Evolutionary conservation across 2,329 filamentous ascomycete species (phyloP).

Genomic region (Fusarium luffae): DNA sequence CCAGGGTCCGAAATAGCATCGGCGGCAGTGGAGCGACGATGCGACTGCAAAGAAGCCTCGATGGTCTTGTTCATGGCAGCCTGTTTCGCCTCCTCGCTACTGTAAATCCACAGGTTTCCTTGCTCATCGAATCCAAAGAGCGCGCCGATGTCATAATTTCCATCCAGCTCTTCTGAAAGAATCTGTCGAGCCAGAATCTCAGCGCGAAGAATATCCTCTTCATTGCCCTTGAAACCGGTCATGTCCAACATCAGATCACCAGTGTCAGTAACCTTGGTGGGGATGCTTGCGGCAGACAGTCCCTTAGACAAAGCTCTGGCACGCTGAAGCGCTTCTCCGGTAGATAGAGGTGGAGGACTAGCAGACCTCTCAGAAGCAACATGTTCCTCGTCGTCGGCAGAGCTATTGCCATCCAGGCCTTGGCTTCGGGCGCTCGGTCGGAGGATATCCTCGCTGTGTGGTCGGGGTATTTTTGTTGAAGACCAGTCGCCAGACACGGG

Average conservation of each 20-base stretch:
- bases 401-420: slow-evolving; percentile 51
- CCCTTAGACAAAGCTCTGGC: slow-evolving; percentile 88
- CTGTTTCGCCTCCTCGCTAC: slow-evolving; percentile 95
- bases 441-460: slow-evolving; percentile 66
- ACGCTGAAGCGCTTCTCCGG: slow-evolving; percentile 81
- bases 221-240: slow-evolving; percentile 94
- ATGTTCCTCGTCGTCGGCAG: slow-evolving; percentile 53
- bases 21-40: slow-evolving; percentile 65
- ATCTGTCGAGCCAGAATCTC: slow-evolving; percentile 95
- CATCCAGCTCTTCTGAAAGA: slow-evolving; percentile 90
- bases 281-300: slow-evolving; percentile 89
- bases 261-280: slow-evolving; percentile 88
- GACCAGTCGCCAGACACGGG: slow-evolving; percentile 65
- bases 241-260: slow-evolving; percentile 98
- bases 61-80: slow-evolving; percentile 77
- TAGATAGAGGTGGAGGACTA: slow-evolving; percentile 80
- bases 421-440: slow-evolving; percentile 57
- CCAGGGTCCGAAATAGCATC: slow-evolving; percentile 93
- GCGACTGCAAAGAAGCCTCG: slow-evolving; percentile 60
- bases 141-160: slow-evolving; percentile 94
- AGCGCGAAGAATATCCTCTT: slow-evolving; percentile 89
- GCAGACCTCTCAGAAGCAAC: slow-evolving; percentile 68
- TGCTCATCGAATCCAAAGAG: slow-evolving; percentile 95
- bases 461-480: slow-evolving; percentile 54
- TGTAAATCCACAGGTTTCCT: slow-evolving; percentile 99